Evolutionary conservation across 2,329 filamentous ascomycete genomes (phyloP).

Genomic region (Diatrype stigma): DNA sequence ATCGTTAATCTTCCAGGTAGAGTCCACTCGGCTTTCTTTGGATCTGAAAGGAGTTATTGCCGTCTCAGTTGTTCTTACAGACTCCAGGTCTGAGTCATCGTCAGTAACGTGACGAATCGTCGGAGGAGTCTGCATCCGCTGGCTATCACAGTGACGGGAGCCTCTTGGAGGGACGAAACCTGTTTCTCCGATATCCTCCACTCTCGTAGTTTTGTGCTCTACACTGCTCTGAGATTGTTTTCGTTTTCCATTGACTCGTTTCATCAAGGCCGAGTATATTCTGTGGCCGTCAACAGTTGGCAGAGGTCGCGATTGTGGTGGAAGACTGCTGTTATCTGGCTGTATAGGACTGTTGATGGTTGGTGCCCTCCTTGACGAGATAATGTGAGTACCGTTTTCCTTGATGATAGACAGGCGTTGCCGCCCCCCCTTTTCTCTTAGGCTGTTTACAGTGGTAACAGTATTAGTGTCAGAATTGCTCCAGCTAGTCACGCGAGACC

Average conservation of each 20-base stretch:
- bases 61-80: slow-evolving; percentile 3
- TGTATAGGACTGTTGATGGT: slow-evolving; percentile 20
- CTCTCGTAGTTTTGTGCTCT: slow-evolving; percentile 18
- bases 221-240: slow-evolving; percentile 12
- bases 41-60: not conserved
- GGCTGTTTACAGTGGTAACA: slow-evolving; percentile 40
- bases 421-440: slow-evolving; percentile 41
- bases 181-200: slow-evolving; percentile 10
- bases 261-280: slow-evolving; percentile 63
- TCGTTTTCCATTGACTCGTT: slow-evolving; percentile 42
- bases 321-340: slow-evolving; percentile 8
- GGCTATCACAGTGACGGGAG: slow-evolving; percentile 8
- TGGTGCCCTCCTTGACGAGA: slow-evolving; percentile 30
- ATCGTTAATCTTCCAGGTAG: not conserved
- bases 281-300: slow-evolving; percentile 49
- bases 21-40: not conserved
- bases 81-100: slow-evolving; percentile 16
- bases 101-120: slow-evolving; percentile 23
- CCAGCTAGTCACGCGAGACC: slow-evolving; percentile 71
- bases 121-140: slow-evolving; percentile 4
- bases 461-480: slow-evolving; percentile 58
- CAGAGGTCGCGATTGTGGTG: slow-evolving; percentile 14
- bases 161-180: slow-evolving; percentile 14
- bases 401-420: slow-evolving; percentile 63
- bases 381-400: slow-evolving; percentile 45